These are phyloP conservation scores for Aphanomyces stellatus DNA, from an alignment of 352 stramenopile species.

Conservation along the genomic window DNA sequence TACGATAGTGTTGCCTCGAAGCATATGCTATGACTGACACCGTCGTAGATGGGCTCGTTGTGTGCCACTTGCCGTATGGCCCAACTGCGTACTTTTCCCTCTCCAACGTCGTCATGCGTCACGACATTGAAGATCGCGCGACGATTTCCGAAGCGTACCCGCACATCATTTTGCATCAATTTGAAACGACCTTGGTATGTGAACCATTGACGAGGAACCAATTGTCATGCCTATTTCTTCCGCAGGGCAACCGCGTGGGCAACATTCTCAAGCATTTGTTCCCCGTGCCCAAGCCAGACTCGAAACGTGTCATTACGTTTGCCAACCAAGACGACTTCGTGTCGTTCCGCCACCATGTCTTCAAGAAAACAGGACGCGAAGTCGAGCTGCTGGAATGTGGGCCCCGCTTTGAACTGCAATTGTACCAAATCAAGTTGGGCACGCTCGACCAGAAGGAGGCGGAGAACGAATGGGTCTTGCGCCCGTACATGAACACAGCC, in stretches of 20 bases:
- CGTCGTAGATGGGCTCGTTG: constrained; percentile 93
- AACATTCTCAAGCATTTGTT: constrained; percentile 99
- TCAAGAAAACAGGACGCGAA: constrained; percentile 88
- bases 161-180: constrained; percentile 97
- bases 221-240: not conserved
- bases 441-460: constrained; percentile 98
- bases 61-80: constrained; percentile 98
- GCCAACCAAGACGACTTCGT: constrained; percentile 98
- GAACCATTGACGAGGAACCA: not conserved
- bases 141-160: constrained; percentile 91
- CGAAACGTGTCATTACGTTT: constrained; percentile 96
- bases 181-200: constrained; percentile 83
- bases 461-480: constrained; percentile 99
- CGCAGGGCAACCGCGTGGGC: constrained; percentile 85
- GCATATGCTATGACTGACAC: too few relatives aligned
- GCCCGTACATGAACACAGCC: constrained; percentile 99
- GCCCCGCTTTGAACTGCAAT: constrained; percentile 97
- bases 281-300: constrained; percentile 94
- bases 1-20: constrained; percentile 20
- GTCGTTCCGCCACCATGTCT: constrained; percentile 99
- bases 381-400: constrained; percentile 95
- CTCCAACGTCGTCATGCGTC: constrained; percentile 93
- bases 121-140: constrained; percentile 97
- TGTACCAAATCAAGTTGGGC: constrained; percentile 97
- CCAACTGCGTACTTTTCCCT: constrained; percentile 99